Percentiles rank a stretch among this genome's conserved stretches.
Evolutionary conservation across 1,284 basidiomycete genomes (phyloP).

Genomic region (Microbotryomycetes sp.): DNA sequence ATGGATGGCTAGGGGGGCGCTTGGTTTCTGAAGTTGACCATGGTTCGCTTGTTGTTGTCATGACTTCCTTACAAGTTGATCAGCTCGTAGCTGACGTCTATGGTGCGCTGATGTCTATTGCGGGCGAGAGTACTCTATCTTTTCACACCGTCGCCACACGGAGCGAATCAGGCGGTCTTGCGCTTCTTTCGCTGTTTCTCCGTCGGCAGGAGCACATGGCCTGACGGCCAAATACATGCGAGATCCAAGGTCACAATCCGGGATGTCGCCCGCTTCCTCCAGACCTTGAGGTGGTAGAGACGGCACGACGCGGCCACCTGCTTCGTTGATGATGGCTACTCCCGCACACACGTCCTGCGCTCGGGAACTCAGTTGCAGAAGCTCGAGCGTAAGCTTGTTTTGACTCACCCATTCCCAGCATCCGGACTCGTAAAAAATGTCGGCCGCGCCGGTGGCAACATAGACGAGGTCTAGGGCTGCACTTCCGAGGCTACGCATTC

Average conservation of each 20-base stretch:
- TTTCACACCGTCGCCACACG: constrained; percentile 32
- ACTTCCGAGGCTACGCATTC: constrained; percentile 35
- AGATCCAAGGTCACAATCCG: constrained; percentile 33
- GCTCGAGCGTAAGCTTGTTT: neutral
- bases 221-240: constrained; percentile 36
- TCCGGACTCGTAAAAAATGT: constrained; percentile 37
- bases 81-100: no score
- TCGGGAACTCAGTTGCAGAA: neutral
- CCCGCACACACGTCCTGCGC: constrained; percentile 36
- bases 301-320: constrained; percentile 36
- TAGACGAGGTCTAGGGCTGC: constrained; percentile 37
- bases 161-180: constrained; percentile 35
- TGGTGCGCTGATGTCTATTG: no score
- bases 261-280: constrained; percentile 15
- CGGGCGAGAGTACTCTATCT: constrained; percentile 34
- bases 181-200: constrained; percentile 28
- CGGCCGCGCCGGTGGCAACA: constrained; percentile 35
- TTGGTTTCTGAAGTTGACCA: no score
- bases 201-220: constrained; percentile 26
- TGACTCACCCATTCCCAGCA: constrained; percentile 38
- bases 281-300: constrained; percentile 28
- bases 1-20: neutral
- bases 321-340: constrained; percentile 33
- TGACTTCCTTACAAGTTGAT: no score
- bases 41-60: neutral